Evolutionary conservation across 805 yeast genomes (phyloP).

Genomic region (Sugiyamaella americana): DNA sequence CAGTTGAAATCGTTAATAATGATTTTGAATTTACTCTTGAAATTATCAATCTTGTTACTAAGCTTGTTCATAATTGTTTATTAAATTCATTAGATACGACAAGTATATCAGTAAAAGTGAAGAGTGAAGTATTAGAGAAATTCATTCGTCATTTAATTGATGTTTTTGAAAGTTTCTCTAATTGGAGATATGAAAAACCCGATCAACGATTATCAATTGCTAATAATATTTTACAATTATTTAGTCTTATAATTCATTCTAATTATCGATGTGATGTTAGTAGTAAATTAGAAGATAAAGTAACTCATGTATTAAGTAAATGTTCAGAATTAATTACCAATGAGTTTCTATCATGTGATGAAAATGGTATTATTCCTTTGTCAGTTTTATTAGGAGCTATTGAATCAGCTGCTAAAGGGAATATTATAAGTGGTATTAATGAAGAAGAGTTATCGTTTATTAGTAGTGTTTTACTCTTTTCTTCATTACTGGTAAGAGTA

Average conservation of each 20-base stretch:
- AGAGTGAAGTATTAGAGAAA: constrained; percentile 49
- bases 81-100: constrained; percentile 30
- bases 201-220: constrained; percentile 61
- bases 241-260: constrained; percentile 47
- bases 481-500: constrained; percentile 50
- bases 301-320: constrained; percentile 45
- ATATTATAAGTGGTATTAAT: constrained; percentile 35
- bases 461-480: constrained; percentile 46
- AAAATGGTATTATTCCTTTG: constrained; percentile 48
- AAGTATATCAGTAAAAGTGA: constrained; percentile 37
- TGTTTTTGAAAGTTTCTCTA: constrained; percentile 65
- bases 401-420: constrained; percentile 39
- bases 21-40: constrained; percentile 58
- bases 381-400: constrained; percentile 49
- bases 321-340: constrained; percentile 48
- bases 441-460: constrained; percentile 50
- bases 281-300: constrained; percentile 34
- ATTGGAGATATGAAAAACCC: constrained; percentile 57
- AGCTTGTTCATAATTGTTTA: constrained; percentile 43
- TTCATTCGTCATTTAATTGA: constrained; percentile 53
- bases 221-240: constrained; percentile 45
- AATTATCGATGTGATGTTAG: constrained; percentile 48
- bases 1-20: constrained; percentile 66
- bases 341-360: constrained; percentile 49
- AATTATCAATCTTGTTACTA: constrained; percentile 48